phyloP scores from a whole-genome alignment of 2,329 filamentous ascomycete species.

The Ascomycota sp. region DNA sequence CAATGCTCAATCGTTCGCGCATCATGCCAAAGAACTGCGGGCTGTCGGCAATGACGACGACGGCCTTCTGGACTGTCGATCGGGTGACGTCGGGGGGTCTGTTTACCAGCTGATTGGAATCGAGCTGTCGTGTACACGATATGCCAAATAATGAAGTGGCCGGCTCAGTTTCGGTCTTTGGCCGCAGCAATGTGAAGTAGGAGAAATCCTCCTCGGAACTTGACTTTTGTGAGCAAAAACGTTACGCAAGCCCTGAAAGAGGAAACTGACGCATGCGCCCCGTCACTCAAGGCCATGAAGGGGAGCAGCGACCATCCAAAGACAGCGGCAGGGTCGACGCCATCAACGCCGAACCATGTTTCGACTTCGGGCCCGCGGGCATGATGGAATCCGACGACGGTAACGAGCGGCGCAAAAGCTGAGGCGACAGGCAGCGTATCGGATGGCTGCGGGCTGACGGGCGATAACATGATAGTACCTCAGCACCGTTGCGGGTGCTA shows the following conservation, averaged over 20 bases:
- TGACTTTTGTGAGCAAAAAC: constrained; percentile 4
- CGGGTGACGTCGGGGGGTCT: constrained; percentile 81
- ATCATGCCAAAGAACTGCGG: constrained; percentile 81
- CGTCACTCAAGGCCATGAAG: constrained; percentile 93
- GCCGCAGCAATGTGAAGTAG: constrained; percentile 78
- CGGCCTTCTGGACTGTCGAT: constrained; percentile 92
- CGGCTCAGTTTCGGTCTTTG: constrained; percentile 29
- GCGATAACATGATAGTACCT: constrained; percentile 12
- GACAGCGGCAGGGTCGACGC: constrained; percentile 55
- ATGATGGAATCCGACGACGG: constrained; percentile 71
- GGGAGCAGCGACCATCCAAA: constrained; percentile 85
- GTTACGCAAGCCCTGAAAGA: neutral
- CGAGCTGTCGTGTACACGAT: constrained; percentile 81
- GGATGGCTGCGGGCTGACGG: constrained; percentile 11
- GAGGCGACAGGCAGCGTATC: constrained; percentile 9
- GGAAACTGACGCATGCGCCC: constrained; percentile 63
- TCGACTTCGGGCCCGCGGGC: constrained; percentile 82
- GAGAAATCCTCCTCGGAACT: constrained; percentile 91
- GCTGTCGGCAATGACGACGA: constrained; percentile 83
- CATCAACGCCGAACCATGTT: constrained; percentile 63
- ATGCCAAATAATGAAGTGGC: constrained; percentile 86
- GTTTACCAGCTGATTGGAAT: constrained; percentile 55
- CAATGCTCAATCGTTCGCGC: constrained; percentile 71
- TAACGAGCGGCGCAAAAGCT: constrained; percentile 47
- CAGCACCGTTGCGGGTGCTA: constrained; percentile 6